Base-by-base conservation (phyloP, 2,329 filamentous ascomycete species). In the Calonectria pseudoturangicola region DNA sequence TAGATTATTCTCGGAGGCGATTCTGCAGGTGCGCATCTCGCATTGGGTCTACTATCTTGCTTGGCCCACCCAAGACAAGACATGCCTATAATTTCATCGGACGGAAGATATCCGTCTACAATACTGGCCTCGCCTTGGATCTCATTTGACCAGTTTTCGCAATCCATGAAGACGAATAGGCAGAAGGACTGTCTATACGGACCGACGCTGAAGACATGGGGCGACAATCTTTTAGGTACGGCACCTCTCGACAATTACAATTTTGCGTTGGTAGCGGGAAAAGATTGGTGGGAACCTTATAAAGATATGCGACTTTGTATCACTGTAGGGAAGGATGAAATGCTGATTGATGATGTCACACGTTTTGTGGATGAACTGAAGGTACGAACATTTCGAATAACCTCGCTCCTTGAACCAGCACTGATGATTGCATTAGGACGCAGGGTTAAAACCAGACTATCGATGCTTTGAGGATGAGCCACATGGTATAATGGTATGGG, bases 391-490 rank as follows among this genome's bases (percentile, higher is more conserved):
- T 10, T 10, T 2, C 21, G n/a, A 48, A 3, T 8, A 21, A 2
- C 3, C 21, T 18, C 3, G 1, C 9, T 48, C 25, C 25, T 9
- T 25, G 5, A 25, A n/a, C 45, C 25, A 13, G 25, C 45, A 48
- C 45, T 13, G 12, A 10, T 43, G 3, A 8, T 43, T 18, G 3
- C 9, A 21, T 4, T 48, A 48, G 45, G 45, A 48, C 25, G 45
- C 45, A 25, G 45, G 45, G 25, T 13, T 48, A 16, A 13, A 48
- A 3, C 45, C 45, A 25, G 8, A 48, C 10, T 48, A 25, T n/a
- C 21, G n/a, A 48, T 48, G 45, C 12, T 48, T 48, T 13, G 45
- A 25, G n/a, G 45, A 48, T 48, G 45, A 48, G 45, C 45, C 45
- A 25, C 45, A 48, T n/a, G 45, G 21, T 12, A 13, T 48, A 4